Evolutionary conservation across 345 rosid genomes (phyloP).

Genomic region (Hibiscus tridactylites): DNA sequence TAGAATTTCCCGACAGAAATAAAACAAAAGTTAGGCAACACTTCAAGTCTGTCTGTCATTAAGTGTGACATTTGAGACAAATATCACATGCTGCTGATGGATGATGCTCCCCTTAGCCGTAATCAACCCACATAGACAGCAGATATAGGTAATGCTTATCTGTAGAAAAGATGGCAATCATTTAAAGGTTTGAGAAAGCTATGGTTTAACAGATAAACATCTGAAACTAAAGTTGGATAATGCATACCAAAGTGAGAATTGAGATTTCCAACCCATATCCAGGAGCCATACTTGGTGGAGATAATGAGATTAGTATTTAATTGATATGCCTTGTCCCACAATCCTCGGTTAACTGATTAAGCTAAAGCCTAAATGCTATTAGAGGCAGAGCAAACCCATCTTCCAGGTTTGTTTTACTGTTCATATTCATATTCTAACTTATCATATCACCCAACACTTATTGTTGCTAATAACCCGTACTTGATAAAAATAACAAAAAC

Average conservation of each 20-base stretch:
- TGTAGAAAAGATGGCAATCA: background rate
- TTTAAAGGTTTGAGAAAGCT: background rate
- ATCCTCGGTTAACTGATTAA: background rate
- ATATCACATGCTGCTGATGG: background rate
- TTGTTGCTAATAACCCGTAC: no score
- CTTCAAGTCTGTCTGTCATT: background rate
- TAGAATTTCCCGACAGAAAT: no score
- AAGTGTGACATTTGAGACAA: slow-evolving; percentile 4
- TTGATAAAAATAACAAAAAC: background rate
- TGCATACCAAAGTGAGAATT: background rate
- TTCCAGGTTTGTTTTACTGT: no score
- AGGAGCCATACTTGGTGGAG: background rate
- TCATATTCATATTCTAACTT: no score
- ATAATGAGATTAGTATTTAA: background rate
- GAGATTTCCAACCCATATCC: background rate
- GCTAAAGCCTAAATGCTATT: no score
- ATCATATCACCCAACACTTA: no score
- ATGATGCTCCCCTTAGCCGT: background rate
- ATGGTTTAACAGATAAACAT: no score
- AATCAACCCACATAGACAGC: background rate
- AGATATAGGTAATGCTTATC: background rate
- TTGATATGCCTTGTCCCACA: background rate
- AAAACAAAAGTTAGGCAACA: background rate
- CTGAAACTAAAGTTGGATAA: no score
- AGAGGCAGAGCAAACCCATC: no score